These are phyloP conservation scores for Aspergillus candidus DNA, from an alignment of 2,329 filamentous ascomycete genomes.

Conservation along the genomic window DNA sequence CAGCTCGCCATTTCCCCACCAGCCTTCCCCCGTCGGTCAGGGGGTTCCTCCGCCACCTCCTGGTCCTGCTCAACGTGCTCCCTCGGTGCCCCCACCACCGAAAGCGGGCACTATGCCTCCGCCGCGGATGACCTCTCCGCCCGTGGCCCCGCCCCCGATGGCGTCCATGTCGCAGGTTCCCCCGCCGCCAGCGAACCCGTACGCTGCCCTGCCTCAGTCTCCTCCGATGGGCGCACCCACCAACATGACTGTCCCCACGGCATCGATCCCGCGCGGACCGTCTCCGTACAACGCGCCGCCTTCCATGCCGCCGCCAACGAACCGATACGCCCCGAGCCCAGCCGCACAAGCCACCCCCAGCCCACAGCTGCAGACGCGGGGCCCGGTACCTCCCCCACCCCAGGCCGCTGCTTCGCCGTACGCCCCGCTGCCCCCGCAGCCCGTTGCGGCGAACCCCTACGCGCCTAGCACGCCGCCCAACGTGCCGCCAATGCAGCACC, in stretches of 20 bases:
- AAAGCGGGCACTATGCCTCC: conserved; percentile 63
- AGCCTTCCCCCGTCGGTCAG: conserved; percentile 43
- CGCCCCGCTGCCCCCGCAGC: conserved; percentile 45
- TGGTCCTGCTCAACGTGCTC: conserved; percentile 56
- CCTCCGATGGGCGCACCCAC: conserved; percentile 33
- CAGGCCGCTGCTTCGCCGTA: conserved; percentile 47
- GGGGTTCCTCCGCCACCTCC: conserved; percentile 53
- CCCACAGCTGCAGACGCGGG: conserved; percentile 40
- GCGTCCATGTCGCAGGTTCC: conserved; percentile 61
- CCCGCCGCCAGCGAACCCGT: conserved; percentile 40
- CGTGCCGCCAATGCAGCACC: conserved; percentile 24
- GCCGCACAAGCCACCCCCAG: conserved; percentile 46
- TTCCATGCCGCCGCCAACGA: conserved; percentile 60
- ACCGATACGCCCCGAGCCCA: conserved; percentile 68
- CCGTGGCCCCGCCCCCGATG: conserved; percentile 51
- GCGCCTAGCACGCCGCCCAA: conserved; percentile 41
- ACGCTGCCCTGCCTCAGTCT: conserved; percentile 36
- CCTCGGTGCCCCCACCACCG: conserved; percentile 75
- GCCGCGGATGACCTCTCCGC: conserved; percentile 64
- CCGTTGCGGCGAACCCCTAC: conserved; percentile 38
- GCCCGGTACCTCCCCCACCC: conserved; percentile 46
- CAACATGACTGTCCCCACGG: conserved; percentile 46
- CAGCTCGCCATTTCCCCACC: conserved; percentile 68
- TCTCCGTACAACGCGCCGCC: conserved; percentile 85
- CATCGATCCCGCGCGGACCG: conserved; percentile 58